phyloP scores from a whole-genome alignment of 768 basidiomycete species.

The Russula foetens region DNA sequence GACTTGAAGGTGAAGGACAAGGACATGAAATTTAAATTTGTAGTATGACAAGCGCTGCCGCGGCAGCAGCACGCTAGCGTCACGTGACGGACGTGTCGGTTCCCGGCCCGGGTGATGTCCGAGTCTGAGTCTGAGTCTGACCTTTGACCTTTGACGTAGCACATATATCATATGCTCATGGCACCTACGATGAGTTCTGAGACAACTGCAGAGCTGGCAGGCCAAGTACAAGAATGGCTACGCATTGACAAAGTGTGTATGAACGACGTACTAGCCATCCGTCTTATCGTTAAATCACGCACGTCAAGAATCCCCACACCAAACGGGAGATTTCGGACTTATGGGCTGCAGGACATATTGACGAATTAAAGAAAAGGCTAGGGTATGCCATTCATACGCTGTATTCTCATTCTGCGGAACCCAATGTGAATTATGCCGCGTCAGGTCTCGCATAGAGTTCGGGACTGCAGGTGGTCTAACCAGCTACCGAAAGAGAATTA shows the following conservation, averaged over 20 bases:
- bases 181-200: not conserved
- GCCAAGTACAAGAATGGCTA: conserved; percentile 45
- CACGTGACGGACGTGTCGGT: no score
- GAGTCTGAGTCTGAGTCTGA: no score
- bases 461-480: conserved; percentile 79
- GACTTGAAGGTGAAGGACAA: no score
- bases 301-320: conserved; percentile 41
- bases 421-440: not conserved
- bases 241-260: conserved; percentile 36
- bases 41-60: no score
- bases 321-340: conserved; percentile 41
- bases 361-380: conserved; percentile 50
- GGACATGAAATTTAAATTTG: no score
- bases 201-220: conserved; percentile 25
- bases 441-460: conserved; percentile 69
- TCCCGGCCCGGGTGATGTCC: no score
- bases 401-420: not conserved
- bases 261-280: not conserved
- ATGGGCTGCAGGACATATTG: conserved; percentile 33
- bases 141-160: no score
- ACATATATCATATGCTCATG: no score
- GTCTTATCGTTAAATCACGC: not conserved
- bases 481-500: not conserved
- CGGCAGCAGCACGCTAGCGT: no score
- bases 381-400: conserved; percentile 29